Percentiles rank a stretch among this genome's conserved stretches.
Conservation (phyloP, 2,329 filamentous ascomycete species). For the Grosmannia serpens region DNA sequence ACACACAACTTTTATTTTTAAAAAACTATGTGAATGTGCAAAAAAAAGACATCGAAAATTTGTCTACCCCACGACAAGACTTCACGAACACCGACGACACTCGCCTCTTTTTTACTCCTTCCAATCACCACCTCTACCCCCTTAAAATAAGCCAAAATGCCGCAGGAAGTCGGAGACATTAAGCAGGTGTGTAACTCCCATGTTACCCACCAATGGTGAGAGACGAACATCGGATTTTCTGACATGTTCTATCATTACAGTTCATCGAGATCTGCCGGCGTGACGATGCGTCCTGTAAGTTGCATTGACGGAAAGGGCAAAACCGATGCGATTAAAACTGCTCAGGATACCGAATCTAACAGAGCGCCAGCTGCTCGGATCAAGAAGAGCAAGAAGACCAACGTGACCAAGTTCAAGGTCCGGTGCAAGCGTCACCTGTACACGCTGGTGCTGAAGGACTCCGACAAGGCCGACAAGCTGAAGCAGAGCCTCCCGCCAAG, state of each 20-base stretch:
- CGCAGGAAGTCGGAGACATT: constrained; percentile 96
- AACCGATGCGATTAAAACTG: not conserved
- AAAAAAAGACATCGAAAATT: not conserved
- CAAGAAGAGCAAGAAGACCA: constrained; percentile 87
- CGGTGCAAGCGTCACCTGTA: constrained; percentile 94
- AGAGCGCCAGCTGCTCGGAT: constrained; percentile 62
- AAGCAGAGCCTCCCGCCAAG: constrained; percentile 97
- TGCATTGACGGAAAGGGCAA: not conserved
- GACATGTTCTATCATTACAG: constrained; percentile 31
- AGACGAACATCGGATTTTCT: not conserved
- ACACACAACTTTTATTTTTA: constrained; percentile 8
- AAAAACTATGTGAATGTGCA: not conserved
- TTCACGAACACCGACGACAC: constrained; percentile 3
- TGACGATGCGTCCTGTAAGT: constrained; percentile 98
- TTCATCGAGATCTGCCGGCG: constrained; percentile 99
- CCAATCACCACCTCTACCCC: constrained; percentile 9
- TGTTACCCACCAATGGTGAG: not conserved
- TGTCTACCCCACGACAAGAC: constrained; percentile 3
- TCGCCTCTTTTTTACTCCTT: constrained; percentile 13
- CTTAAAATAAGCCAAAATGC: constrained; percentile 62
- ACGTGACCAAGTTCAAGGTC: constrained; percentile 99
- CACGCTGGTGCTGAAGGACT: constrained; percentile 96
- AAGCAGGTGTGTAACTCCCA: constrained; percentile 52
- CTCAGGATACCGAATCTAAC: constrained; percentile 18
- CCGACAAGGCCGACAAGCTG: constrained; percentile 99